phyloP scores from a whole-genome alignment of 306 rosid genomes.

The Hylodesmum podocarpum region DNA sequence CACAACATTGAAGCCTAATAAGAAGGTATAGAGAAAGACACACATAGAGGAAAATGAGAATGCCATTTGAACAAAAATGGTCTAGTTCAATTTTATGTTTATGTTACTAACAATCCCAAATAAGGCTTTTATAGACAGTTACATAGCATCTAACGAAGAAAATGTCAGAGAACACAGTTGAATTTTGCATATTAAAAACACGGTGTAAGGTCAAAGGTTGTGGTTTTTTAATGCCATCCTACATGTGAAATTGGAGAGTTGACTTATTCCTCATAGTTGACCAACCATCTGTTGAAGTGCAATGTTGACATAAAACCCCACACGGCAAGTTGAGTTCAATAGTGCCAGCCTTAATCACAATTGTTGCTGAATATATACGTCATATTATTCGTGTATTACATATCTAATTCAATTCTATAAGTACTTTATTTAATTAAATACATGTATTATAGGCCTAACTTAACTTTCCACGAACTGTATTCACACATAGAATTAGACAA shows the following conservation, averaged over 20 bases:
- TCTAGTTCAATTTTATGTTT: no score
- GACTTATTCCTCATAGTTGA: neutral
- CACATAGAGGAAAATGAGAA: neutral
- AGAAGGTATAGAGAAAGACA: constrained; percentile 1
- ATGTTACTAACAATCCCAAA: neutral
- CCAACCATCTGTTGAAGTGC: neutral
- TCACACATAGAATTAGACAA: no score
- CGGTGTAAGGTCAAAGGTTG: neutral
- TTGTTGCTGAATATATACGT: neutral
- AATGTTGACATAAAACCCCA: constrained; percentile 7
- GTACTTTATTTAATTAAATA: no score
- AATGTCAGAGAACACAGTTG: neutral
- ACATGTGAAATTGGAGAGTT: neutral
- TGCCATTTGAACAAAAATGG: constrained; percentile 25
- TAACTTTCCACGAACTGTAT: no score
- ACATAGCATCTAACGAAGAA: neutral
- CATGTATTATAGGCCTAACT: no score
- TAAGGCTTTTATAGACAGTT: constrained; percentile 28
- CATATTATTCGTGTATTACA: no score
- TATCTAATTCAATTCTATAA: no score
- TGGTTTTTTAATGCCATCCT: neutral
- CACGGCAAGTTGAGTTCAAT: neutral
- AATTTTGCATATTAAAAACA: neutral
- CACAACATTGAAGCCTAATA: neutral
- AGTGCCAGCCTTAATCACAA: neutral